These are phyloP conservation scores for Blastobotrys apis DNA, from an alignment of 1,139 yeast genomes.

Conservation along the genomic window DNA sequence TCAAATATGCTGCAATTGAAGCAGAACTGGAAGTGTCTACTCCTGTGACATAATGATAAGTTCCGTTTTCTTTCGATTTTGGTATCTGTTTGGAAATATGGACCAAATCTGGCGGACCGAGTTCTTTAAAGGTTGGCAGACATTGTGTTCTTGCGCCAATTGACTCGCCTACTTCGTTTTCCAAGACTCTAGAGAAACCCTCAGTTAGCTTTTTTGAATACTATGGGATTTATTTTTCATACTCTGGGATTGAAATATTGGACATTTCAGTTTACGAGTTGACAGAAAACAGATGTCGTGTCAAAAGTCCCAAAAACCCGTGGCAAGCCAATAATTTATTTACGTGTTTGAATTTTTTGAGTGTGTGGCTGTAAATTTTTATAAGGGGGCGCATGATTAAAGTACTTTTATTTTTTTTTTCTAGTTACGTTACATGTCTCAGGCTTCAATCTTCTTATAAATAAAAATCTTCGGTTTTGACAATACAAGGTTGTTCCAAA, in stretches of 20 bases:
- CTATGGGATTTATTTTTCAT: constrained; percentile 18
- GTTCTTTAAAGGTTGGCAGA: constrained; percentile 46
- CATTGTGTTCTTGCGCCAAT: constrained; percentile 46
- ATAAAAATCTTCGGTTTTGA: constrained; percentile 30
- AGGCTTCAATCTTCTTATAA: constrained; percentile 31
- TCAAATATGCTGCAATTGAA: constrained; percentile 67
- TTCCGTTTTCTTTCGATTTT: constrained; percentile 44
- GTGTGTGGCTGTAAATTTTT: too few species aligned
- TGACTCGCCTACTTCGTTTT: constrained; percentile 48
- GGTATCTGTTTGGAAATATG: constrained; percentile 51
- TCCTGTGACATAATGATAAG: constrained; percentile 71
- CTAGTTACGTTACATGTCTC: too few species aligned
- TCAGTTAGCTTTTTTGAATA: not conserved
- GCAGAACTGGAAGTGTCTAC: constrained; percentile 56
- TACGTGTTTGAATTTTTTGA: too few species aligned
- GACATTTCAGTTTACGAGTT: not conserved
- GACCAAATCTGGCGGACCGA: constrained; percentile 92
- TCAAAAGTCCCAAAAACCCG: constrained; percentile 4
- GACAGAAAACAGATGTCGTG: constrained; percentile 1
- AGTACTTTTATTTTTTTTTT: too few species aligned
- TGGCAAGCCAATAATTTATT: too few species aligned
- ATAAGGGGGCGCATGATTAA: too few species aligned
- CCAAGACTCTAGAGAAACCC: constrained; percentile 43
- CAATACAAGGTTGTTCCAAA: constrained; percentile 16
- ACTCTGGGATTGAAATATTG: constrained; percentile 32